Conservation (phyloP, 495 filamentous ascomycete species). For the Parachaetomium inaequale region DNA sequence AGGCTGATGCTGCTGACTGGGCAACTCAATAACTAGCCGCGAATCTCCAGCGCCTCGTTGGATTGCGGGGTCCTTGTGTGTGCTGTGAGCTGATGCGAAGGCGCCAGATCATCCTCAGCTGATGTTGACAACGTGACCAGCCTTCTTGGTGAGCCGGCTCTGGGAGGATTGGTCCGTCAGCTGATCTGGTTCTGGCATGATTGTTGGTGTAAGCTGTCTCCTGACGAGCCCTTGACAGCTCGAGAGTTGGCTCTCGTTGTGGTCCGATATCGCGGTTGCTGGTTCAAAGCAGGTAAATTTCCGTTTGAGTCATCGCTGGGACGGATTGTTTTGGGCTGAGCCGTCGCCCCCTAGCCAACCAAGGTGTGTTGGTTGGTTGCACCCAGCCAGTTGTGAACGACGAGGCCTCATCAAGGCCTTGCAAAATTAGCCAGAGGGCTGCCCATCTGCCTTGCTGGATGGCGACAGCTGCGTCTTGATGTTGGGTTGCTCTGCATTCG, state of each 20-base stretch:
- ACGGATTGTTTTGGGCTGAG: neutral
- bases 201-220: neutral
- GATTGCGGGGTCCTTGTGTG: neutral
- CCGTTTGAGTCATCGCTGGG: conserved; percentile 6
- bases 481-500: conserved; percentile 16
- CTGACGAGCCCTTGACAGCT: neutral
- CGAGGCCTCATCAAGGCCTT: neutral
- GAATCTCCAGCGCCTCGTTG: too few species aligned
- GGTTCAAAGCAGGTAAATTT: neutral
- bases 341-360: neutral
- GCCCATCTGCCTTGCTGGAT: conserved; percentile 10
- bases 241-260: neutral
- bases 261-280: conserved; percentile 12
- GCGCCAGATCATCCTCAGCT: neutral
- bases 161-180: neutral
- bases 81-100: neutral
- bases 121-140: conserved; percentile 3
- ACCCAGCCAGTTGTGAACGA: neutral
- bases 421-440: neutral
- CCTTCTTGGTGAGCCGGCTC: neutral
- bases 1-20: neutral
- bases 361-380: neutral
- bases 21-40: neutral
- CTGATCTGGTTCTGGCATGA: neutral
- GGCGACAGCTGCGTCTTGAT: neutral